phyloP scores from a whole-genome alignment of 768 basidiomycete genomes.

The Pluteus cervinus region DNA sequence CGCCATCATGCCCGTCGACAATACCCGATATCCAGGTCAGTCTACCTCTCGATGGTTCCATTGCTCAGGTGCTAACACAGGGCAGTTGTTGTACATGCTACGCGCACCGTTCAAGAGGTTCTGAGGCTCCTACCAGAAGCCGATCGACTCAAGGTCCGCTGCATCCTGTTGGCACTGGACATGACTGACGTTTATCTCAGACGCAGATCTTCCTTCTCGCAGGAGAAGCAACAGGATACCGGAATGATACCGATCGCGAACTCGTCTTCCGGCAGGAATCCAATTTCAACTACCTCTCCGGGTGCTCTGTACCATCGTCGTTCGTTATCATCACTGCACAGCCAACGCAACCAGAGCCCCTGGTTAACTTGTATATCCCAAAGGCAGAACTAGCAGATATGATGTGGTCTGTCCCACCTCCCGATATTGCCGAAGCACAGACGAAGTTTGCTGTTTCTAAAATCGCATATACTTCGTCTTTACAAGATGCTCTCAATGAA shows the following conservation, averaged over 20 bases:
- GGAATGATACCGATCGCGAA: slow-evolving; percentile 86
- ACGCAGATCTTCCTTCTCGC: slow-evolving; percentile 66
- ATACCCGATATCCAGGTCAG: too few species aligned
- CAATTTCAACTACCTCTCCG: slow-evolving; percentile 86
- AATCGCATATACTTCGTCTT: slow-evolving; percentile 41
- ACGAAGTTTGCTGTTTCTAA: slow-evolving; percentile 55
- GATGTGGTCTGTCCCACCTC: slow-evolving; percentile 88
- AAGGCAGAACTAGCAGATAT: slow-evolving; percentile 64
- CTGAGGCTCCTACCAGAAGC: slow-evolving; percentile 40
- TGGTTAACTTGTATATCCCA: slow-evolving; percentile 72
- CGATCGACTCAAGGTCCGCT: slow-evolving; percentile 47
- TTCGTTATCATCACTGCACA: slow-evolving; percentile 50
- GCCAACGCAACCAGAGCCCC: too few species aligned
- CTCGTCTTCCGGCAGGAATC: slow-evolving; percentile 64
- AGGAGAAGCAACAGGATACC: slow-evolving; percentile 54
- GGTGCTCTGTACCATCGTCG: slow-evolving; percentile 69
- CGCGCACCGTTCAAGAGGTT: too few species aligned
- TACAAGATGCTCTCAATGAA: slow-evolving; percentile 41
- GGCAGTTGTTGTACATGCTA: too few species aligned
- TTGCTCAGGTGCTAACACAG: too few species aligned
- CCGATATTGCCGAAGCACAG: slow-evolving; percentile 47
- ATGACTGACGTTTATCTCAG: slow-evolving; percentile 23
- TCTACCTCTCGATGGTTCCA: too few species aligned
- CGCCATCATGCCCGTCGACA: too few species aligned
- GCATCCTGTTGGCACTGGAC: background rate